Evolutionary conservation across 306 rosid genomes (phyloP).

Genomic region (Vigna reflexopilosa): DNA sequence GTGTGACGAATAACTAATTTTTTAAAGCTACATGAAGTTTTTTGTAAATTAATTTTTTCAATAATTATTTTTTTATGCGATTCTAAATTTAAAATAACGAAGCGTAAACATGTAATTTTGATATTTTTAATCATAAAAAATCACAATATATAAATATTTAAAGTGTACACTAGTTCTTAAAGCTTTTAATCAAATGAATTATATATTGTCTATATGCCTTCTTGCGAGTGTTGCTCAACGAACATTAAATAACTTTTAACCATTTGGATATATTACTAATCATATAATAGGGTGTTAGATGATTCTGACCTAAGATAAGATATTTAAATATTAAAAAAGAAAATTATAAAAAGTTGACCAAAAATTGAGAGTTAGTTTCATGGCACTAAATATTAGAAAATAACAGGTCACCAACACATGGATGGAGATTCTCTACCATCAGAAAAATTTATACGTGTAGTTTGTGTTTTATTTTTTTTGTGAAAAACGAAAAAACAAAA

Average conservation of each 20-base stretch:
- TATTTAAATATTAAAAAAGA: not conserved
- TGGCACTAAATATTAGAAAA: not conserved
- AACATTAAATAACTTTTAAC: not conserved
- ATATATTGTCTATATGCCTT: not conserved
- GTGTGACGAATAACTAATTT: not conserved
- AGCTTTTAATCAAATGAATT: no score
- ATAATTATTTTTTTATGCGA: no score
- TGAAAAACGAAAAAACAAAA: slow-evolving; percentile 26
- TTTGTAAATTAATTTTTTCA: no score
- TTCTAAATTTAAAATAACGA: no score
- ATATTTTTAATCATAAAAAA: no score
- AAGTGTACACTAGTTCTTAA: no score
- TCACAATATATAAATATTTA: no score
- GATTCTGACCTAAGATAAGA: not conserved
- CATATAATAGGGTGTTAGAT: not conserved
- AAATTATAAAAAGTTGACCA: not conserved
- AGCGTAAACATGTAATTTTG: no score
- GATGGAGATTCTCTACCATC: not conserved
- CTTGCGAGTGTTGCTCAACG: not conserved
- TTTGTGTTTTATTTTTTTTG: not conserved
- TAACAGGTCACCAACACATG: not conserved
- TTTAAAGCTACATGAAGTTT: not conserved
- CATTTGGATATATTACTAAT: slow-evolving; percentile 9
- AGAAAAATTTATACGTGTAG: not conserved
- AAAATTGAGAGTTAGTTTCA: not conserved